Evolutionary conservation across 2,329 filamentous ascomycete genomes (phyloP), one percentile per base, ranked within the genome.

Genomic region (Xylariomycetidae sp.): DNA sequence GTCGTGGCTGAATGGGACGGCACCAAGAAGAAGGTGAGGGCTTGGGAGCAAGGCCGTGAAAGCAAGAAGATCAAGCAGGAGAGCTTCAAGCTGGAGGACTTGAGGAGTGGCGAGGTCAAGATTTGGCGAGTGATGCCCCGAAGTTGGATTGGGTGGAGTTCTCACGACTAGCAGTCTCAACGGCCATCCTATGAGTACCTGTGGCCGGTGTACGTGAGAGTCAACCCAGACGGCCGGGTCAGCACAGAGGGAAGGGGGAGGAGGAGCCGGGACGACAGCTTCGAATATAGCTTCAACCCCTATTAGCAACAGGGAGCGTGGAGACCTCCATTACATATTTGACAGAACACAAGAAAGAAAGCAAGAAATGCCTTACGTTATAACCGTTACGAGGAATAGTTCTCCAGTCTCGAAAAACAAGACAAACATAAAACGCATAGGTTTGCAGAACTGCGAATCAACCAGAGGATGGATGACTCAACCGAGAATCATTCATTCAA

Each of bases 1-100:
- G 68, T 98, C 3, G 90, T 98, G 4, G 77, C 88, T 8, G 92
- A 98, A 59, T 98, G 92, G 92, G 92, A 98, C 59, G 92, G 92
- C 3, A 94, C 88, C 25, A 95, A 96, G 76, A 95, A 95, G 74
- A 96, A 97, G 72, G 83, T 98, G 16, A 70, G 89, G 17, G 89
- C 83, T 2, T 97, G 88, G 86, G 92, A 97, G 61, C 92, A 98
- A 58, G 90, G 90, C 0, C 71, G 90, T 11, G 90, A 97, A 67
- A 89, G 80, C 58, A 90, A 85, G 61, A 97, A 96, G 69, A 82
- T 94, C 34, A 92, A 94, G 67, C 68, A 87, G 41, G 90, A 97
- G 69, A 94, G 88, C 63, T 97, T 90, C 66, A 86, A 89, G 66
- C 73, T 98, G 41, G 88, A 89, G 27, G 92, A 98, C 64, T 56